Evolutionary conservation across 2,329 filamentous ascomycete species (phyloP).

Genomic region (Colletotrichum gloeosporioides): DNA sequence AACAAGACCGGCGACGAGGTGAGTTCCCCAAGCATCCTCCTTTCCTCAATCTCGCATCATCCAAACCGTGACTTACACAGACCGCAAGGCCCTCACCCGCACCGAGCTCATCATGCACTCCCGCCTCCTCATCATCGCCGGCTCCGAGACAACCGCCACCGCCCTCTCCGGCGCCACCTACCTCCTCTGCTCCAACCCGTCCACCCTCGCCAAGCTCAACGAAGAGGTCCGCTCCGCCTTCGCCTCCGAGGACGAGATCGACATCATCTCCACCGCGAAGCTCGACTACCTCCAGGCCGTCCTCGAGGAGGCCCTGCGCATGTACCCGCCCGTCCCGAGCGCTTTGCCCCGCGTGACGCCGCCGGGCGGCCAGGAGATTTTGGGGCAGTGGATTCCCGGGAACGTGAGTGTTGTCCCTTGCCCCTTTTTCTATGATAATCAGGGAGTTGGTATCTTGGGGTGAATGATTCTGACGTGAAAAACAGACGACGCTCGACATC

Average conservation of each 20-base stretch:
- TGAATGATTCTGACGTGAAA: background rate
- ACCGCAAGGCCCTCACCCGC: slow-evolving; percentile 8
- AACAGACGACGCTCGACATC: slow-evolving; percentile 45
- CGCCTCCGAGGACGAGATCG: slow-evolving; percentile 39
- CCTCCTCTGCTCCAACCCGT: slow-evolving; percentile 34
- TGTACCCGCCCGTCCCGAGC: slow-evolving; percentile 39
- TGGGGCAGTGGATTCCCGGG: slow-evolving; percentile 35
- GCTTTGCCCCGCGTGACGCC: slow-evolving; percentile 32
- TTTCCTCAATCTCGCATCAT: too few species aligned
- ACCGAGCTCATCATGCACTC: slow-evolving; percentile 24
- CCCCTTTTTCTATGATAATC: too few species aligned
- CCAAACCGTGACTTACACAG: background rate
- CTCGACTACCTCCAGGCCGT: slow-evolving; percentile 45
- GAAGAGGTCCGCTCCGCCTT: slow-evolving; percentile 43
- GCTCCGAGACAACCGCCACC: slow-evolving; percentile 40
- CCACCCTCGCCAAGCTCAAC: slow-evolving; percentile 32
- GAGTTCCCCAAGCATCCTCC: too few species aligned
- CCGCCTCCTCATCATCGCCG: slow-evolving; percentile 33
- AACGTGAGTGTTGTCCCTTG: slow-evolving; percentile 27
- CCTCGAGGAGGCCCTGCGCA: slow-evolving; percentile 46
- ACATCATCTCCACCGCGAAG: slow-evolving; percentile 30
- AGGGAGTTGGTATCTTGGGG: too few species aligned
- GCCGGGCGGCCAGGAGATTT: slow-evolving; percentile 34
- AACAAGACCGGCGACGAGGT: slow-evolving; percentile 19
- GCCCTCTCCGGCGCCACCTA: slow-evolving; percentile 31